Percentiles rank a stretch among this genome's conserved stretches.
These are phyloP conservation scores for Verbena officinalis DNA, from an alignment of 257 asterid species.

Conservation along the genomic window DNA sequence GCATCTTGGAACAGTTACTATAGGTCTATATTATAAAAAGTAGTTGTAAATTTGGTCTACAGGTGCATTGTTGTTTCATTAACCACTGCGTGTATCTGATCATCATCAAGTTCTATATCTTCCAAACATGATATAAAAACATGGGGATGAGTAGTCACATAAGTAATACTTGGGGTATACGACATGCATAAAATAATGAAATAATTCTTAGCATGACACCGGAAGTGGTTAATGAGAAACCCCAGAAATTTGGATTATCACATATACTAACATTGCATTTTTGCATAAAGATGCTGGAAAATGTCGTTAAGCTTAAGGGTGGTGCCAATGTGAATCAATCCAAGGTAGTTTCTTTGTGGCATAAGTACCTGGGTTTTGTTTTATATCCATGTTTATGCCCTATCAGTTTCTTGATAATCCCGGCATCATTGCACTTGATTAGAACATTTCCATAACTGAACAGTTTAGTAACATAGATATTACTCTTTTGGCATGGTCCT, in stretches of 20 bases:
- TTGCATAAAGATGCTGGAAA: neutral
- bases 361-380: neutral
- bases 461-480: no score
- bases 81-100: slow-evolving; percentile 9
- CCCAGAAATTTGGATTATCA: neutral
- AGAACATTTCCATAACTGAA: no score
- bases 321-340: neutral
- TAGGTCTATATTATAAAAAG: neutral
- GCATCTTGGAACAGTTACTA: neutral
- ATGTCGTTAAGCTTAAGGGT: neutral
- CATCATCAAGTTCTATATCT: neutral
- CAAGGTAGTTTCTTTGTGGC: neutral
- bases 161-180: neutral
- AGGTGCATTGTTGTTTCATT: no score
- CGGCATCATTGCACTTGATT: neutral
- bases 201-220: neutral
- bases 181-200: no score
- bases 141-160: neutral
- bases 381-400: neutral
- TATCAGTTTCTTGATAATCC: neutral
- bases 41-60: neutral
- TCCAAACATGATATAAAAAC: neutral
- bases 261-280: neutral
- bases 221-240: neutral
- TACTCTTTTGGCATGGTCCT: no score